Evolutionary conservation across 129 eudicot species (phyloP).

Genomic region (Deinandra increscens): DNA sequence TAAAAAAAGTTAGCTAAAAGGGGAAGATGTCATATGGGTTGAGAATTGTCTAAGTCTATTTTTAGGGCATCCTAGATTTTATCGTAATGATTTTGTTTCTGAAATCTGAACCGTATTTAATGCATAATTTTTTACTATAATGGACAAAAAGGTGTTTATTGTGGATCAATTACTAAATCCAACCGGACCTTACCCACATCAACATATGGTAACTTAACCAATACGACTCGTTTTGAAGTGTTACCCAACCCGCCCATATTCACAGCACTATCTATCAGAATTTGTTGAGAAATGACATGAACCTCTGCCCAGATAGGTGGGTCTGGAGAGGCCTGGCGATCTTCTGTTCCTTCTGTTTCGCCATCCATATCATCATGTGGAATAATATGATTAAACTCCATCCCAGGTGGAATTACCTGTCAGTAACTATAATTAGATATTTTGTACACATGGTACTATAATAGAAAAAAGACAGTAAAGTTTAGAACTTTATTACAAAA

Average conservation of each 20-base stretch:
- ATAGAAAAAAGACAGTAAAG: background rate
- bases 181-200: background rate
- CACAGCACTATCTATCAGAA: background rate
- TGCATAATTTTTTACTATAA: too few species aligned
- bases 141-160: too few species aligned
- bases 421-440: slow-evolving; percentile 14
- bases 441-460: slow-evolving; percentile 9
- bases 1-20: background rate
- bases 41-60: background rate
- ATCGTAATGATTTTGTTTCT: too few species aligned
- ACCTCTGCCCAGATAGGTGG: slow-evolving; percentile 99
- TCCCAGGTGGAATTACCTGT: slow-evolving; percentile 97
- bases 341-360: slow-evolving; percentile 81
- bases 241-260: background rate
- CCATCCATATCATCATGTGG: slow-evolving; percentile 95
- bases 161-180: background rate
- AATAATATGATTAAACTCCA: slow-evolving; percentile 94
- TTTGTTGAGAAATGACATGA: slow-evolving; percentile 16
- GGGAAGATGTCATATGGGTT: background rate
- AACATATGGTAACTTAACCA: background rate
- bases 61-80: too few species aligned
- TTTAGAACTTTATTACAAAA: background rate
- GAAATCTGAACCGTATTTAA: too few species aligned
- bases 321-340: slow-evolving; percentile 79
- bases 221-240: background rate